Percentiles rank a stretch among this genome's conserved stretches.
Evolutionary conservation across 1,284 basidiomycete species (phyloP).

Genomic region (Laetiporus sulphureus): DNA sequence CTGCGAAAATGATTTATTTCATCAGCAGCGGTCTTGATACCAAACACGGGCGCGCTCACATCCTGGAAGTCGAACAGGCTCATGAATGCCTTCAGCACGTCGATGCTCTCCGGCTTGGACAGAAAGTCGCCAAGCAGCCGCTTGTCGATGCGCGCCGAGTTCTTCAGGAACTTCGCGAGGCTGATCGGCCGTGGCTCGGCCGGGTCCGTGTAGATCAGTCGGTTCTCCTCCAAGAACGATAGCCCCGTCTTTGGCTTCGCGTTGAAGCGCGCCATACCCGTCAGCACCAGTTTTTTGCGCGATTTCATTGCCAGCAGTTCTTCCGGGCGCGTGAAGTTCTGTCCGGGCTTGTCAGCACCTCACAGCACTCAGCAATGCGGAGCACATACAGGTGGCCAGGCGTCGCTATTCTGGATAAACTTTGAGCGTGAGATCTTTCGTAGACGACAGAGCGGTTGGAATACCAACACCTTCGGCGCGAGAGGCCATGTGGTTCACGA

Average conservation of each 20-base stretch:
- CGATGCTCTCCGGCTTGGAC: conserved; percentile 83
- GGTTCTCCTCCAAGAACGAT: conserved; percentile 86
- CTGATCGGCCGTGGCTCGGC: conserved; percentile 52
- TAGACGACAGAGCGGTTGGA: background rate
- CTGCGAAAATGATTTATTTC: conserved; percentile 34
- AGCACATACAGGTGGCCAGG: background rate
- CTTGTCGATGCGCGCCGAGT: conserved; percentile 86
- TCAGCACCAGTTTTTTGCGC: conserved; percentile 81
- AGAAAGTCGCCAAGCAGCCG: conserved; percentile 92
- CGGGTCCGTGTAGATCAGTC: conserved; percentile 69
- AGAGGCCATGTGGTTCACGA: conserved; percentile 85
- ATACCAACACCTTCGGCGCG: conserved; percentile 65
- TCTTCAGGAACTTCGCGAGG: conserved; percentile 83
- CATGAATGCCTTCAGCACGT: conserved; percentile 85
- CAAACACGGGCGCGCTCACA: conserved; percentile 38
- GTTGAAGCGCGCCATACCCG: conserved; percentile 88
- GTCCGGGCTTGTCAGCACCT: conserved; percentile 1
- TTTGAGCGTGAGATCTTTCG: background rate
- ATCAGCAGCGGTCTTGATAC: too few species aligned
- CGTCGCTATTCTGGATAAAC: conserved; percentile 4
- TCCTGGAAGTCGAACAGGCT: conserved; percentile 86
- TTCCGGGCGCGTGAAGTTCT: conserved; percentile 52
- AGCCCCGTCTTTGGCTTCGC: conserved; percentile 92
- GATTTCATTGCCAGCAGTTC: conserved; percentile 72
- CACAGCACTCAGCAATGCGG: background rate